Evolutionary conservation across 495 filamentous ascomycete species (phyloP), one percentile per base, ranked within the genome.

Genomic region (Xylaria intraflava): DNA sequence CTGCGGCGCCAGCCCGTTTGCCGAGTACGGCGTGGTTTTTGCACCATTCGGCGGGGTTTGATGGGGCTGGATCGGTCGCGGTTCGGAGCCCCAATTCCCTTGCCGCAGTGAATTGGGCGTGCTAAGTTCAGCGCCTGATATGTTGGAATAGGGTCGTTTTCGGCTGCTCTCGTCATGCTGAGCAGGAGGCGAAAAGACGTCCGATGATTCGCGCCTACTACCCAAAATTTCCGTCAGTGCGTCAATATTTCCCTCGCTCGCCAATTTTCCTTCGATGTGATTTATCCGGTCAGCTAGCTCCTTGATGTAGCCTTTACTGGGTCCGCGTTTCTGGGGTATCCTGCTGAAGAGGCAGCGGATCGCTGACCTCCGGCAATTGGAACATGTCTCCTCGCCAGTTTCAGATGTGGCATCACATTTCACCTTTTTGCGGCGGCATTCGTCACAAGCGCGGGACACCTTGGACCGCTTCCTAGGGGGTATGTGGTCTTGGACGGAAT

Each of bases 271-370:
- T 58, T 97, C 92, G 20, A 97, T 83, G 1, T 80, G 84, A 55
- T 92, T 83, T 45, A 97, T 78, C 26, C 92, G 79, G 58, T 96
- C 91, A 29, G 91, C 90, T 2, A 97, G 78, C 65, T 97, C 92
- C 65, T 96, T 96, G 65, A 97, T 97, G 62, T 97, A 97, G 0
- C 92, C 92, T 82, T 97, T 97, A 61, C 88, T 95, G 5, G 92
- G 92, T 6, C 92, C 92, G 51, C 92, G 82, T 69, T 97, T 97
- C 81, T 94, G 89, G 1, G 91, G 92, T 36, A 94, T 87, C 55
- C 92, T 81, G 71, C 89, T 95, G 62, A 96, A 97, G 8, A 89
- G 84, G 67, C 92, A 97, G 10, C 78, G 78, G 10, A 84, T 82
- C 3, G 81, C 79, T 6, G 90, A 83, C 35, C 92, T 81, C 46